These are phyloP conservation scores for Rhytidiadelphus loreus DNA, from an alignment of 225 moss, liverwort and hornwort species.

Conservation along the genomic window DNA sequence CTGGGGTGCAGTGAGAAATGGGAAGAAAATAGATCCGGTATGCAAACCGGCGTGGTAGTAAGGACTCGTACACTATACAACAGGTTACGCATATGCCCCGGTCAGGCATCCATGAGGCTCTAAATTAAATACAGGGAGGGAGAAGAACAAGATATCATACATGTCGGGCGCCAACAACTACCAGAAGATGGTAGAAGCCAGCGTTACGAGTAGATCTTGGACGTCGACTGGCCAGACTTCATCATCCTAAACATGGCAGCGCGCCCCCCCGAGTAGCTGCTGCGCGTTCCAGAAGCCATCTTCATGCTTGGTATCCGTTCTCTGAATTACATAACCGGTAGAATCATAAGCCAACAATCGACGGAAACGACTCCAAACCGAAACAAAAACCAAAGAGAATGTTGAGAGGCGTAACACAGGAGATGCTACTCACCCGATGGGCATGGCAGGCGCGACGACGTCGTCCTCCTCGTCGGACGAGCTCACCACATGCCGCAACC, in stretches of 20 bases:
- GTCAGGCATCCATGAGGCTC: background rate
- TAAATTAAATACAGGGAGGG: slow-evolving; percentile 14
- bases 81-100: background rate
- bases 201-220: slow-evolving; percentile 23
- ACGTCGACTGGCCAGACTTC: slow-evolving; percentile 16
- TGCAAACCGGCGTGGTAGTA: slow-evolving; percentile 20
- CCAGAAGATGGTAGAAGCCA: background rate
- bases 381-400: background rate
- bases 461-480: slow-evolving; percentile 37
- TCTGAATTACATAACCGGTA: background rate
- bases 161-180: background rate
- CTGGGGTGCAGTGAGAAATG: background rate
- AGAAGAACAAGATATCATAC: slow-evolving; percentile 19
- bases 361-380: too few relatives aligned
- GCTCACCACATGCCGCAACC: slow-evolving; percentile 33
- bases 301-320: slow-evolving; percentile 26
- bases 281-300: slow-evolving; percentile 32
- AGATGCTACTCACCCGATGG: slow-evolving; percentile 4
- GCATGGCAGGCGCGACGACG: background rate
- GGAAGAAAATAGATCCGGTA: slow-evolving; percentile 16
- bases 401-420: background rate
- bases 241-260: slow-evolving; percentile 38
- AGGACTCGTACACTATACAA: slow-evolving; percentile 26
- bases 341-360: background rate
- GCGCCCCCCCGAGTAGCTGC: slow-evolving; percentile 27